Evolutionary conservation across 2,329 filamentous ascomycete species (phyloP), one percentile per base, ranked within the genome.

Genomic region (Colletotrichum spinosum): DNA sequence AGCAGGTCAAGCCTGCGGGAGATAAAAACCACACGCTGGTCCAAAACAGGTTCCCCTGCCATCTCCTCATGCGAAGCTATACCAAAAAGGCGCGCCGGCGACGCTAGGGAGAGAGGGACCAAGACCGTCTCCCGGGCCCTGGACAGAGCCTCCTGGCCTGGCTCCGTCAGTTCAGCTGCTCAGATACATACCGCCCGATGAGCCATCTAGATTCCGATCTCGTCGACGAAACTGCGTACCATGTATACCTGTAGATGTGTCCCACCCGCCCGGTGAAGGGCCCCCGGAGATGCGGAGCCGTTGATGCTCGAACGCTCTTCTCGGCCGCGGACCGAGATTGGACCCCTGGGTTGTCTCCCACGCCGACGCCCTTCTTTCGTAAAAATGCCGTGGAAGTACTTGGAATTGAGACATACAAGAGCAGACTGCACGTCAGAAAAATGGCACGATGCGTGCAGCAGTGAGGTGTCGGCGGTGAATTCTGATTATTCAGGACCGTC

Each of bases 381-480:
- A 25, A 25, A 25, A 51, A 45, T 34, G 39, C 45, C 3, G 54
- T 54, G 52, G 35, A 56, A 45, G 3, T 33, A n/a, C n/a, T 62
- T 55, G 12, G 57, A 56, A 61, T 9, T 15, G 10, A n/a, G 17
- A 55, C 45, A n/a, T 25, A 49, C 44, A 25, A 33, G 37, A n/a
- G 15, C 17, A 38, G 11, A 25, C 17, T 17, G 35, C 17, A 9
- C 11, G 8, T 9, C 8, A n/a, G 15, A 6, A 6, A 51, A 52
- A 62, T 62, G 57, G 57, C 53, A 50, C 52, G 41, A 65, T 56
- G 35, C 48, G n/a, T 65, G 62, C 62, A 62, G 58, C 52, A 42
- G 37, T 42, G 35, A 46, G 46, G 56, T 37, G 50, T 13, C 50
- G 41, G 46, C 61, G 39, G 35, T 12, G 44, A 45, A 35, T 41